Evolutionary conservation across 2,329 filamentous ascomycete genomes (phyloP).

Genomic region (Aureobasidium vineae): DNA sequence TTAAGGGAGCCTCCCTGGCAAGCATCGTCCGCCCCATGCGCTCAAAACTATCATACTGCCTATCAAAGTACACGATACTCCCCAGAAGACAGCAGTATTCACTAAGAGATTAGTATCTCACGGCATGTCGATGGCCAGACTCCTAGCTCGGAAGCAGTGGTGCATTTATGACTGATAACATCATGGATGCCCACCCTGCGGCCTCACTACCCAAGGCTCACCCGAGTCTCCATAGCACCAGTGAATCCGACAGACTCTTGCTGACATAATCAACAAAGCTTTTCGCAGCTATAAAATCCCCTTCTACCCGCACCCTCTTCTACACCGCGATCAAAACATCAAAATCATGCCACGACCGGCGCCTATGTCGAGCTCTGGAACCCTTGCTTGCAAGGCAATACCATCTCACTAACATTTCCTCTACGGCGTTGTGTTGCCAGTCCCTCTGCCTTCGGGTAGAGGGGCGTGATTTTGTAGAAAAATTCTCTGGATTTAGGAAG

Average conservation of each 20-base stretch:
- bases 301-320: constrained; percentile 36
- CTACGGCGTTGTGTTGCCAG: constrained; percentile 69
- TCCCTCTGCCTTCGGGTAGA: constrained; percentile 44
- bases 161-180: no score
- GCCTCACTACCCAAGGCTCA: no score
- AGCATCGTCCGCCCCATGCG: no score
- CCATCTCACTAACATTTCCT: constrained; percentile 32
- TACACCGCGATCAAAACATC: constrained; percentile 58
- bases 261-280: constrained; percentile 18
- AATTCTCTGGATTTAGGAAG: constrained; percentile 63
- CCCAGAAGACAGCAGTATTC: no score
- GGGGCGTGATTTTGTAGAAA: constrained; percentile 64
- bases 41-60: no score
- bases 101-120: no score
- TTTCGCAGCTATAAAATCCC: constrained; percentile 1
- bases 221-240: no score
- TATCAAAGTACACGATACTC: no score
- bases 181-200: no score
- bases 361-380: constrained; percentile 46
- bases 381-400: constrained; percentile 31
- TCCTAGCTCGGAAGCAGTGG: no score
- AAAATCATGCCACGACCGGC: constrained; percentile 68
- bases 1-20: no score
- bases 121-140: no score
- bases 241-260: background rate